phyloP scores from a whole-genome alignment of 2,329 filamentous ascomycete genomes.

The Penicillium brasilianum region DNA sequence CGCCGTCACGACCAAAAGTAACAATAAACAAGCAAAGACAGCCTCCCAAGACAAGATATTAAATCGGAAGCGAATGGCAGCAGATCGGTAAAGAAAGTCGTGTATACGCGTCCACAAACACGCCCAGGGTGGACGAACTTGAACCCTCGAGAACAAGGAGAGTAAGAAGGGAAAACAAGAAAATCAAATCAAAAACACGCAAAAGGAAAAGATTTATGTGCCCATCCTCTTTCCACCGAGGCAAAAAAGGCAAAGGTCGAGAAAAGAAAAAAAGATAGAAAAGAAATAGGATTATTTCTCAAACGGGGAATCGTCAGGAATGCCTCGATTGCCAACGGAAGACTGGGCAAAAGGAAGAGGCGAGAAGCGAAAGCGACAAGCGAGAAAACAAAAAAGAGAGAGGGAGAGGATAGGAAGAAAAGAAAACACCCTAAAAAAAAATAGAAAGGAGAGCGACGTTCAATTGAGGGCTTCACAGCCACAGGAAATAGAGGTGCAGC shows the following conservation, averaged over 20 bases:
- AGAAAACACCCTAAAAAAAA: conserved; percentile 29
- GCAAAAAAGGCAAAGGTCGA: neutral
- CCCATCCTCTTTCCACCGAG: conserved; percentile 22
- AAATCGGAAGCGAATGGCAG: conserved; percentile 19
- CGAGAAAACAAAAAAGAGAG: neutral
- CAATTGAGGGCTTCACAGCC: conserved; percentile 24
- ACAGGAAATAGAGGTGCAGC: conserved; percentile 27
- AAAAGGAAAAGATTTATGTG: conserved; percentile 18
- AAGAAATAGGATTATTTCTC: neutral
- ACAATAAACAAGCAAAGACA: conserved; percentile 11
- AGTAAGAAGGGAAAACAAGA: conserved; percentile 14
- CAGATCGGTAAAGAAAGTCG: conserved; percentile 8
- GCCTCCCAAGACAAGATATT: conserved; percentile 19
- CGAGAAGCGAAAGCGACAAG: neutral
- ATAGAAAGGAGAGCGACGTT: conserved; percentile 17
- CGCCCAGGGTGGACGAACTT: neutral
- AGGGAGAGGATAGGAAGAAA: conserved; percentile 18
- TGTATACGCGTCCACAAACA: conserved; percentile 15
- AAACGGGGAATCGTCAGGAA: conserved; percentile 1
- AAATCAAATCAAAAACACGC: conserved; percentile 17
- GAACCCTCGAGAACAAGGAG: conserved; percentile 13
- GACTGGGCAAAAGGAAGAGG: neutral
- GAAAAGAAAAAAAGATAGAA: neutral
- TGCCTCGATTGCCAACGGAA: neutral
- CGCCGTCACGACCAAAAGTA: neutral